These are phyloP conservation scores for Sonneratia alba DNA, from an alignment of 345 rosid genomes.

Conservation along the genomic window DNA sequence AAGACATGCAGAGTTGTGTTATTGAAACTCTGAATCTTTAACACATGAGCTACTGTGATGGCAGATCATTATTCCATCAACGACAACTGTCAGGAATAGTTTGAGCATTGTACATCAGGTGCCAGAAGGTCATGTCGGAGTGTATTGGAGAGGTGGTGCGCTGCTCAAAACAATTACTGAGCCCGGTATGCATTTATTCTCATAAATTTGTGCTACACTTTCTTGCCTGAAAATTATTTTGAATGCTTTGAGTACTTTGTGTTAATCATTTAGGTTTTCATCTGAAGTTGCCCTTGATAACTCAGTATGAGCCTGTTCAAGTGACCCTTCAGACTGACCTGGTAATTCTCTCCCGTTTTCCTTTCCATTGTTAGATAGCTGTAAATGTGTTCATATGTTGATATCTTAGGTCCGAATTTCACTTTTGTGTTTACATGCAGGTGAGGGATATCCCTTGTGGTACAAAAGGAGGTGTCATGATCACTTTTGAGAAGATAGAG, in stretches of 20 bases:
- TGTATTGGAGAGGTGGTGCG: slow-evolving; percentile 94
- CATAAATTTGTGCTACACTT: slow-evolving; percentile 5
- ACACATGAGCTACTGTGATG: neutral
- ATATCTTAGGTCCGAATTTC: slow-evolving; percentile 2
- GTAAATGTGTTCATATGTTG: slow-evolving; percentile 1
- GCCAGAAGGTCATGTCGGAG: slow-evolving; percentile 95
- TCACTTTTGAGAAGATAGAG: slow-evolving; percentile 89
- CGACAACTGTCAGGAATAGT: slow-evolving; percentile 20
- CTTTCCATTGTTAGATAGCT: slow-evolving; percentile 8
- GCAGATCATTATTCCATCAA: slow-evolving; percentile 44
- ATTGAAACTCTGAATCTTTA: neutral
- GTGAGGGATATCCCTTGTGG: slow-evolving; percentile 94
- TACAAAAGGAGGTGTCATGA: slow-evolving; percentile 94
- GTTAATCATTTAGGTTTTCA: slow-evolving; percentile 51
- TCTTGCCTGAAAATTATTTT: neutral
- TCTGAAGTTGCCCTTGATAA: slow-evolving; percentile 67
- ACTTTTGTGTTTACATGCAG: slow-evolving; percentile 20
- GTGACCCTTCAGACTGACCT: slow-evolving; percentile 91
- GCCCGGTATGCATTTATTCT: slow-evolving; percentile 39
- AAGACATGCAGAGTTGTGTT: neutral
- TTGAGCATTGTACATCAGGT: slow-evolving; percentile 69
- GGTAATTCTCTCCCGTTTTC: slow-evolving; percentile 21
- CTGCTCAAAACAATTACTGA: slow-evolving; percentile 49
- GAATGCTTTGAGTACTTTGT: neutral
- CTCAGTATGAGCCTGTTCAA: slow-evolving; percentile 84